These are phyloP conservation scores for Debaryomycetaceae sp. DNA, from an alignment of 1,139 yeast genomes.

Conservation along the genomic window DNA sequence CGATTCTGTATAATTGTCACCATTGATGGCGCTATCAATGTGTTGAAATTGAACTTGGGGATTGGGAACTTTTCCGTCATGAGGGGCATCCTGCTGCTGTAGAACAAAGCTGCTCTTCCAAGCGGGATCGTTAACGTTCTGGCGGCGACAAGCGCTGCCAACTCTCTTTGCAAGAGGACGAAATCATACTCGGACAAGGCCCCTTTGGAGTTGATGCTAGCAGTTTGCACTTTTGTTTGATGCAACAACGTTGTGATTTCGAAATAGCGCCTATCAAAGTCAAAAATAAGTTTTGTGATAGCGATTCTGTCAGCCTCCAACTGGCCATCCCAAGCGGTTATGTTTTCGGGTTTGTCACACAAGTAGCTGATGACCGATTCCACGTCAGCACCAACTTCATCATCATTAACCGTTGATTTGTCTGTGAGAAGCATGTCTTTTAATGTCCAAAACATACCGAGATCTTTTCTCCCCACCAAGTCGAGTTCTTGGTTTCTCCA, in stretches of 20 bases:
- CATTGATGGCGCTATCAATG: slow-evolving; percentile 63
- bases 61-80: slow-evolving; percentile 82
- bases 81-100: slow-evolving; percentile 70
- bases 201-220: slow-evolving; percentile 26
- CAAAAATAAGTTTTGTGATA: slow-evolving; percentile 69
- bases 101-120: slow-evolving; percentile 73
- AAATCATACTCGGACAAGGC: slow-evolving; percentile 51
- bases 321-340: slow-evolving; percentile 63
- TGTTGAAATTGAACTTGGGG: slow-evolving; percentile 69
- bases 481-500: slow-evolving; percentile 50
- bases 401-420: slow-evolving; percentile 10
- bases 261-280: slow-evolving; percentile 72
- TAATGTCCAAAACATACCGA: slow-evolving; percentile 34
- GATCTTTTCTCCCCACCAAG: slow-evolving; percentile 65
- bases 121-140: slow-evolving; percentile 74
- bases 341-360: slow-evolving; percentile 42
- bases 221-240: slow-evolving; percentile 61
- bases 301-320: slow-evolving; percentile 62
- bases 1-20: slow-evolving; percentile 60
- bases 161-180: slow-evolving; percentile 53
- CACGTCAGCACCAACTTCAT: slow-evolving; percentile 31
- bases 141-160: slow-evolving; percentile 61
- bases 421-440: too few relatives aligned
- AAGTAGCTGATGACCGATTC: slow-evolving; percentile 43
- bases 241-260: slow-evolving; percentile 72